These are phyloP conservation scores for Raphanus hybrid DNA, from an alignment of 441 rosid species.

Conservation along the genomic window DNA sequence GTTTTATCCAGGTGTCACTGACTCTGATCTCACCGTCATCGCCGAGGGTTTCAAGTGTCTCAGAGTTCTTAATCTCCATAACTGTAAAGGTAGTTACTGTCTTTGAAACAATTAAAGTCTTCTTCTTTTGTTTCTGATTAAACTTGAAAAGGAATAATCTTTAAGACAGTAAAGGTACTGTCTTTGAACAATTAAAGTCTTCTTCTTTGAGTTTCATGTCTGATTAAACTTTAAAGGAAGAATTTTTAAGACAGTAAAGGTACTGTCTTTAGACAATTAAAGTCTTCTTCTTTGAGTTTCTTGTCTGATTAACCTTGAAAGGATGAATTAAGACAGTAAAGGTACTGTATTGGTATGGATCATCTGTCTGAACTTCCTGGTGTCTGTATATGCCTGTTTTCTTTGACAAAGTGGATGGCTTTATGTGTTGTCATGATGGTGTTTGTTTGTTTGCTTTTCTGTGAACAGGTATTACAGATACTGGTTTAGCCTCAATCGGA, in stretches of 20 bases:
- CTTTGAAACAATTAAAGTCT: background rate
- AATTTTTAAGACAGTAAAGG: too few species aligned
- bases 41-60: slow-evolving; percentile 72
- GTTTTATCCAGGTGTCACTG: slow-evolving; percentile 74
- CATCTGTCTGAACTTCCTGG: slow-evolving; percentile 7
- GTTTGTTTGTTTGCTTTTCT: background rate
- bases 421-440: slow-evolving; percentile 1
- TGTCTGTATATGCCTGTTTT: slow-evolving; percentile 8
- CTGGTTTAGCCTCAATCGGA: slow-evolving; percentile 74
- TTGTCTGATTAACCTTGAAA: too few species aligned
- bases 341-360: slow-evolving; percentile 9
- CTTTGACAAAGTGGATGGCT: background rate
- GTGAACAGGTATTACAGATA: slow-evolving; percentile 79
- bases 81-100: slow-evolving; percentile 71
- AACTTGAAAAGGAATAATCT: background rate
- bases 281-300: too few species aligned
- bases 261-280: too few species aligned
- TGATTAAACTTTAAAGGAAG: too few species aligned
- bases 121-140: background rate
- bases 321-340: too few species aligned
- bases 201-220: too few species aligned
- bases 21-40: slow-evolving; percentile 79
- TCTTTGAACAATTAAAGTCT: too few species aligned
- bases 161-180: too few species aligned
- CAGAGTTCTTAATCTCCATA: slow-evolving; percentile 61